phyloP scores from a whole-genome alignment of 1,284 basidiomycete genomes.

The Garcileccinum viscosum region DNA sequence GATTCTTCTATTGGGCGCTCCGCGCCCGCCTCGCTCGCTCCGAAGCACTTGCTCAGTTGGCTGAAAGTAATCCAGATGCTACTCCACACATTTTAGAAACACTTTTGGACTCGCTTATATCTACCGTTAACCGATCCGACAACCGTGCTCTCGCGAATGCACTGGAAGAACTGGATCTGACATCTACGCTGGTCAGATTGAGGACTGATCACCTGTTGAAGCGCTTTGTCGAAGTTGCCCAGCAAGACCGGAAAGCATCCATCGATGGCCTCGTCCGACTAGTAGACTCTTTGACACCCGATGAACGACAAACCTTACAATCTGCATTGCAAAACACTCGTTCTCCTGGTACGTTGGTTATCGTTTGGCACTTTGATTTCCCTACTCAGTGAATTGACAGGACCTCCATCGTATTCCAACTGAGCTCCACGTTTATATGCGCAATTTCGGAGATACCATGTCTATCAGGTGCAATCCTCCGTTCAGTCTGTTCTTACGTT shows the following conservation, averaged over 20 bases:
- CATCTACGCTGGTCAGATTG: conserved; percentile 63
- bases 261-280: conserved; percentile 71
- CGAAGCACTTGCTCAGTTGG: conserved; percentile 61
- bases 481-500: conserved; percentile 14
- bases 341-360: conserved; percentile 55
- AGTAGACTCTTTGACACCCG: conserved; percentile 72
- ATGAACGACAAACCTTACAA: conserved; percentile 71
- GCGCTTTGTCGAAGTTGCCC: conserved; percentile 64
- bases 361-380: not conserved
- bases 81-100: conserved; percentile 64
- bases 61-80: conserved; percentile 67
- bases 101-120: conserved; percentile 64
- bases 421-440: conserved; percentile 19
- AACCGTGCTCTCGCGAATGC: conserved; percentile 63
- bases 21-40: conserved; percentile 79
- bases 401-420: conserved; percentile 45
- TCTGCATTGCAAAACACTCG: conserved; percentile 64
- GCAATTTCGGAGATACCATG: conserved; percentile 6
- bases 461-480: conserved; percentile 12
- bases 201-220: conserved; percentile 69
- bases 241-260: conserved; percentile 73
- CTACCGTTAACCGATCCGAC: conserved; percentile 56
- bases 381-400: conserved; percentile 26
- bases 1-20: conserved; percentile 96
- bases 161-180: conserved; percentile 72